phyloP scores from a whole-genome alignment of 2,329 filamentous ascomycete genomes.

The Monosporascus sp. region DNA sequence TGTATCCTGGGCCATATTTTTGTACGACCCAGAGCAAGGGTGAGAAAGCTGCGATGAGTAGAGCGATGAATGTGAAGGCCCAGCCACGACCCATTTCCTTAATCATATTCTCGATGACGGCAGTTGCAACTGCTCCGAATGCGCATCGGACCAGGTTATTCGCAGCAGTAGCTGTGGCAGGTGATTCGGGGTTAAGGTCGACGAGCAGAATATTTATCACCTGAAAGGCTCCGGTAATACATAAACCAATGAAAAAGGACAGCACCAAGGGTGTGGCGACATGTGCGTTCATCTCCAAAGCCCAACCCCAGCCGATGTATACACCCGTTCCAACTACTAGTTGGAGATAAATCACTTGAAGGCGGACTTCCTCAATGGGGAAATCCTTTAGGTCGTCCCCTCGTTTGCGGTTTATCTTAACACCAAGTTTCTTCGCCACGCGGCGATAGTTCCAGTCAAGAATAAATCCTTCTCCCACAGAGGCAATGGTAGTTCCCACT shows the following conservation, averaged over 20 bases:
- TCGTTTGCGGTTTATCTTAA: conserved; percentile 56
- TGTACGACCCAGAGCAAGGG: conserved; percentile 46
- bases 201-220: conserved; percentile 60
- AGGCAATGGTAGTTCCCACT: conserved; percentile 42
- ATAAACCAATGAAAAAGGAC: conserved; percentile 51
- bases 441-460: conserved; percentile 67
- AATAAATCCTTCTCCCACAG: conserved; percentile 51
- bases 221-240: conserved; percentile 57
- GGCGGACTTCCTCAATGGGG: conserved; percentile 50
- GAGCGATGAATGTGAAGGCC: conserved; percentile 55
- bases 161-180: conserved; percentile 58
- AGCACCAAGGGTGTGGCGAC: conserved; percentile 52
- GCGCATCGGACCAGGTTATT: conserved; percentile 61
- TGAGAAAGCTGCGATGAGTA: conserved; percentile 43
- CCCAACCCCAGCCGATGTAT: conserved; percentile 54
- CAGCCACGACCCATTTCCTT: conserved; percentile 52
- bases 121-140: conserved; percentile 53
- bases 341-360: conserved; percentile 50
- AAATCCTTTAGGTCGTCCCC: conserved; percentile 46
- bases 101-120: conserved; percentile 56
- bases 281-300: conserved; percentile 43
- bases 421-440: conserved; percentile 54
- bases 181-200: conserved; percentile 56
- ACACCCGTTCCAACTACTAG: conserved; percentile 48
- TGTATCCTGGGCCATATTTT: conserved; percentile 44